A percentile compares a stretch with the other conserved stretches of the same genome.
Conservation (phyloP, 305 asterid species). For the Rubia peregrina region DNA sequence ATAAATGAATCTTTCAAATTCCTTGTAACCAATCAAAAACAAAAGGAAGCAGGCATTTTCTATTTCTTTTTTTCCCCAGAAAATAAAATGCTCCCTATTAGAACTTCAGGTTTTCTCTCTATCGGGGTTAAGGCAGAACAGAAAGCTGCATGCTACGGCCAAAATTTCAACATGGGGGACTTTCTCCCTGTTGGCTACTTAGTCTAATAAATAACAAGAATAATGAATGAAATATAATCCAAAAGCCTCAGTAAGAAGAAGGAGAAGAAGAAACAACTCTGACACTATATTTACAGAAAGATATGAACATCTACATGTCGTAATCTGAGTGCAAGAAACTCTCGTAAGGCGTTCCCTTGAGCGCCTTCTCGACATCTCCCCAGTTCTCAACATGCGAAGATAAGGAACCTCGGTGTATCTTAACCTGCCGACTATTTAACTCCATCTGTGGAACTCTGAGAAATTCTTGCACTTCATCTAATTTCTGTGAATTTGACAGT, state of each 20-base stretch:
- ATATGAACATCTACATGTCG: conserved; percentile 32
- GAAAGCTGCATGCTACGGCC: conserved; percentile 10
- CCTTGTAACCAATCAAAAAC: no score
- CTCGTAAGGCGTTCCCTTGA: conserved; percentile 71
- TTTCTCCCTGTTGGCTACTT: conserved; percentile 27
- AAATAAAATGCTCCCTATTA: not conserved
- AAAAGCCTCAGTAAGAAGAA: not conserved
- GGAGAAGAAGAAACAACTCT: not conserved
- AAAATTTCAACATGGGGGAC: conserved; percentile 34
- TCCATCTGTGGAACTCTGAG: conserved; percentile 58
- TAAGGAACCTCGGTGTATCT: conserved; percentile 77
- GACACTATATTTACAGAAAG: conserved; percentile 29
- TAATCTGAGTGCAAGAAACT: conserved; percentile 56
- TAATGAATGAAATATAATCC: conserved; percentile 33
- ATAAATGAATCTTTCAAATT: no score
- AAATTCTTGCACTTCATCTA: conserved; percentile 72
- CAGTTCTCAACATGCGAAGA: conserved; percentile 79
- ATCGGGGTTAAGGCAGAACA: conserved; percentile 3
- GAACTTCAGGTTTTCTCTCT: not conserved
- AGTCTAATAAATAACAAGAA: conserved; percentile 21
- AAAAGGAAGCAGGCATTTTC: no score
- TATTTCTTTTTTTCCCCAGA: no score
- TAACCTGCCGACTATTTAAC: conserved; percentile 71
- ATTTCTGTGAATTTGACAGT: conserved; percentile 34
- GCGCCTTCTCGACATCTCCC: conserved; percentile 61